These are phyloP conservation scores for Russula griseocarnosa DNA, from an alignment of 768 basidiomycete species.

Conservation along the genomic window DNA sequence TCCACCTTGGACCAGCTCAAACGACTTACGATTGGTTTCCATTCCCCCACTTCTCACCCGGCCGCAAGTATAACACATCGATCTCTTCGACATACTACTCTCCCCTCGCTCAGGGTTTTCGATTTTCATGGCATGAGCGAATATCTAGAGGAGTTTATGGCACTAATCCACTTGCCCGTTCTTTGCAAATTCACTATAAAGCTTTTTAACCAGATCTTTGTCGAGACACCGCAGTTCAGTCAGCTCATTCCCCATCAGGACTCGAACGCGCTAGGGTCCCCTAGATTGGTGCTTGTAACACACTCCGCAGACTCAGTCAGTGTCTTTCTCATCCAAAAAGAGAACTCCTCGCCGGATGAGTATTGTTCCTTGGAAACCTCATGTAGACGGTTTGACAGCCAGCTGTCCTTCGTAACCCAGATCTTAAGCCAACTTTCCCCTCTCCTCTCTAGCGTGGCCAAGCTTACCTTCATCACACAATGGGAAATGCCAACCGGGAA, in stretches of 20 bases:
- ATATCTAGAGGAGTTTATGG: slow-evolving; percentile 9
- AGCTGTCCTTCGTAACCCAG: slow-evolving; percentile 10
- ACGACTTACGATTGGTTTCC: neutral
- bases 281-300: neutral
- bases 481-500: neutral
- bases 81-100: neutral
- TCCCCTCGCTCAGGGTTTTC: neutral
- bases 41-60: neutral
- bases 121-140: slow-evolving; percentile 4
- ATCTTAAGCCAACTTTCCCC: slow-evolving; percentile 1
- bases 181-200: neutral
- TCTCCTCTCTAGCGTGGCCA: neutral
- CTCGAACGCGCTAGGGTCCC: neutral
- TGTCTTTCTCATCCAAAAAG: neutral
- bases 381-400: slow-evolving; percentile 6
- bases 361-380: neutral
- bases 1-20: slow-evolving; percentile 3
- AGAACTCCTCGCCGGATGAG: neutral
- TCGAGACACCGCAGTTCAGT: slow-evolving; percentile 3
- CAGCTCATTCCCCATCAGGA: neutral
- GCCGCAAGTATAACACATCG: neutral
- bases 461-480: too few relatives aligned
- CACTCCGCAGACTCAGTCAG: neutral
- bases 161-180: neutral
- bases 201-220: slow-evolving; percentile 1